Conservation (phyloP, 2,329 filamentous ascomycete genomes). For the Lasiodiplodia gonubiensis region DNA sequence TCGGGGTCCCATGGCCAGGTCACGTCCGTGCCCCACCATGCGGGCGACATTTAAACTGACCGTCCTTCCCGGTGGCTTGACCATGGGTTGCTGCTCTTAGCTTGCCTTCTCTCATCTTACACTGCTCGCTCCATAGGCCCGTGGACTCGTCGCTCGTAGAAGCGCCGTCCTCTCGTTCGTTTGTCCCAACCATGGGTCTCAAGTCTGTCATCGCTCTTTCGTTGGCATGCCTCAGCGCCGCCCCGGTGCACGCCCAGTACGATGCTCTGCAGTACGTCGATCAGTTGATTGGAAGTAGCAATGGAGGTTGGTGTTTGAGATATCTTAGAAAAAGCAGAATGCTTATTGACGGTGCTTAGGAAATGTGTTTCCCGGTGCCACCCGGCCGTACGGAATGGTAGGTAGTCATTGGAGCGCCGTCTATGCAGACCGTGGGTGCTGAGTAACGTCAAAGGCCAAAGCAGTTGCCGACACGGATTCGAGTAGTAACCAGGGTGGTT, state of each 20-base stretch:
- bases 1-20: background rate
- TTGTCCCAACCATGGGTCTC: conserved; percentile 4
- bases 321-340: background rate
- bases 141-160: background rate
- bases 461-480: conserved; percentile 53
- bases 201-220: conserved; percentile 12
- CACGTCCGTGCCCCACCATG: background rate
- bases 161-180: conserved; percentile 11
- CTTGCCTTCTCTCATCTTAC: background rate
- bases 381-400: conserved; percentile 45
- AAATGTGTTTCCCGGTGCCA: conserved; percentile 53
- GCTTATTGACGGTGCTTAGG: conserved; percentile 31
- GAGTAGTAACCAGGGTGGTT: conserved; percentile 60
- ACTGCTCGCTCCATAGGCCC: background rate
- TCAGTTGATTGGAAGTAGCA: conserved; percentile 49
- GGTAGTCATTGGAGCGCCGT: background rate
- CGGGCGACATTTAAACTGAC: background rate
- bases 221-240: conserved; percentile 2
- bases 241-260: background rate
- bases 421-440: background rate
- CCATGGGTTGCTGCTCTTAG: background rate
- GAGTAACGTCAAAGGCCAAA: conserved; percentile 46
- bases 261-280: conserved; percentile 43
- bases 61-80: background rate
- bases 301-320: conserved; percentile 40